Percentiles rank a stretch among this genome's conserved stretches.
Conservation (phyloP, 768 basidiomycete species). For the Clitopilus passeckerianus region DNA sequence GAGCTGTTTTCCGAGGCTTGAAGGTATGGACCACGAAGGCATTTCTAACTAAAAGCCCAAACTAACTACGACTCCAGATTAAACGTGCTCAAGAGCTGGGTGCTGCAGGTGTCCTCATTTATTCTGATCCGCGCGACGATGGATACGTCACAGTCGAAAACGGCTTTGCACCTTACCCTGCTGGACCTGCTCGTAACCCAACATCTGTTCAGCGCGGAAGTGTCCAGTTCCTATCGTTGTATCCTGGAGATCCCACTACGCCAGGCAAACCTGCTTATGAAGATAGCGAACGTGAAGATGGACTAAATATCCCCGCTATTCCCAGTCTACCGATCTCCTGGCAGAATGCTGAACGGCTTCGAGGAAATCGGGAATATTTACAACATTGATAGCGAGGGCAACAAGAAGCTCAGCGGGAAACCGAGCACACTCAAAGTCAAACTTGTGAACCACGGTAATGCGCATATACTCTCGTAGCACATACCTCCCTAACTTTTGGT, state of each 20-base stretch:
- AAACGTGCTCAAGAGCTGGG: conserved; percentile 83
- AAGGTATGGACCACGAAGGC: conserved; percentile 42
- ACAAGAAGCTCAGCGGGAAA: conserved; percentile 38
- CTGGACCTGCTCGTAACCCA: conserved; percentile 85
- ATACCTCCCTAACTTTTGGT: neutral
- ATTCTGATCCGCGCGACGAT: conserved; percentile 83
- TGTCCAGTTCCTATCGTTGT: conserved; percentile 63
- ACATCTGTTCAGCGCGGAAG: conserved; percentile 83
- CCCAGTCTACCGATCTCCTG: conserved; percentile 91
- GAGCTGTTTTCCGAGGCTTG: conserved; percentile 74
- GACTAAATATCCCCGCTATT: conserved; percentile 62
- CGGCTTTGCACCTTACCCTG: conserved; percentile 74
- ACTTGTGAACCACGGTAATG: conserved; percentile 50
- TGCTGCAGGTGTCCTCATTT: conserved; percentile 74
- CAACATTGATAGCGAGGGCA: conserved; percentile 17
- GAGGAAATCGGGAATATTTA: conserved; percentile 44
- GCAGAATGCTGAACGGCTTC: conserved; percentile 69
- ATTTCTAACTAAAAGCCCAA: neutral
- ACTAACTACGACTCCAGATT: conserved; percentile 35
- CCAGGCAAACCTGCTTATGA: conserved; percentile 86
- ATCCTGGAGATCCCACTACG: conserved; percentile 80
- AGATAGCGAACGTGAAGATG: conserved; percentile 61
- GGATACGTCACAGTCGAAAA: conserved; percentile 73
- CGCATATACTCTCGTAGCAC: neutral
- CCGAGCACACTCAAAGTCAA: conserved; percentile 43